Evolutionary conservation across 495 filamentous ascomycete genomes (phyloP), one percentile per base, ranked within the genome.

Genomic region (Penicillium verhagenii): DNA sequence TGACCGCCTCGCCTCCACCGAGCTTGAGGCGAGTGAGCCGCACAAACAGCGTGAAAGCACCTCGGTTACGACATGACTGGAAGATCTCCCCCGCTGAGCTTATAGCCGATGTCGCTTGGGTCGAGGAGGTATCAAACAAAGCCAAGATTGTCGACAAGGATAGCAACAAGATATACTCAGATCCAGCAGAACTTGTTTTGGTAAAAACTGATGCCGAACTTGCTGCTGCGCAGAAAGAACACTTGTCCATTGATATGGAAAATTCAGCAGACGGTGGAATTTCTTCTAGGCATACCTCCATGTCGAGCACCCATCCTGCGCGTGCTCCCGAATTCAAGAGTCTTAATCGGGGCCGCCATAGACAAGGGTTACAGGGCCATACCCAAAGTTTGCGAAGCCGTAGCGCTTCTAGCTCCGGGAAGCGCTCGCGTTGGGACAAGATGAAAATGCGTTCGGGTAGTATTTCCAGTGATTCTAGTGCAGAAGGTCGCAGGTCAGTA

Each of bases 81-180:
- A 77, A 76, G 3, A 82, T 89, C 9, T 81, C 83, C 37, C 87
- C 91, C 0, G 84, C 86, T 42, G 92, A 96, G 58, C 80, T 95
- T 61, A 72, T 97, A 19, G 89, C 91, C 1, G 92, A 97, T 71
- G 77, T 85, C 10, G 86, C 88, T 54, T 97, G 92, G 92, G 73
- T 91, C 39, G 88, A 95, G 66, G 85, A 90, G 53, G 82, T 77
- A 20, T 72, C 82, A 47, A 89, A 96, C 64, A 91, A 90, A 63
- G 79, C 73, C 44, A 75, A 88, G 10, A 82, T 95, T 21, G 86
- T 93, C 56, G 86, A 92, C 67, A 82, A 79, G 20, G 74, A 86
- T 59, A 90, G 90, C 48, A 76, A 81, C 10, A 83, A 81, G 39
- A 79, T 96, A 6, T 92, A 90, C 64, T 77, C 85, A 2, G 66